Base-by-base conservation (phyloP, 192 early-diverging fungal species). In the Umbelopsis isabellina region DNA sequence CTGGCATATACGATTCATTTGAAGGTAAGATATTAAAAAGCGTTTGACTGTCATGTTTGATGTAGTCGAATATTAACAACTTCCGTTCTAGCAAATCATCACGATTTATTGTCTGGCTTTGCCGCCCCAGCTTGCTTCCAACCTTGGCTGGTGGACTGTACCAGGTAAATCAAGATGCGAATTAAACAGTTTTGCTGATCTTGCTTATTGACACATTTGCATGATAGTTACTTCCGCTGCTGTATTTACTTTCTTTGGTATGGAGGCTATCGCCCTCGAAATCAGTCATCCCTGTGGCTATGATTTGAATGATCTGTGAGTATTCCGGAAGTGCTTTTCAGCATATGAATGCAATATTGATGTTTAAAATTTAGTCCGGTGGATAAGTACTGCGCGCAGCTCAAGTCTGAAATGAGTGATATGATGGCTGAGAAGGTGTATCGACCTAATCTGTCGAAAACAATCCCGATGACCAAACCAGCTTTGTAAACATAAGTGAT, bases 1-100 rank as follows among this genome's bases (percentile, higher is more conserved):
- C 65, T 88, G 51, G 88, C 90, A 21, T 93, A 92, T 76, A 75
- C 76, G 15, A 84, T 90, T 71, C 91, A 91, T 67, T 78, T 93
- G 69, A 87, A 89, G 76, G 84, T 87, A 74, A 1, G 25, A 23
- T 8, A 25, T 3, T 35, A 2, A 1, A 37, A 12, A 8, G 12
- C 3, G 13, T 16, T 15, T 5, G 27, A 2, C 10, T 1, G 10
- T 41, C 6, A 41, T 41, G 0, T 9, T 10, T 41, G 37, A 41
- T 41, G 7, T 16, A 18, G 16, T 2, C 16, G 27, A 33, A 72
- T 27, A 21, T 75, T 41, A 27, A 16, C 44, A 64, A 41, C 51
- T 21, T 70, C 49, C 37, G 6, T 6, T 35, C 44, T 70, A 78
- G 48, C 80, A 82, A 69, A 78, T 82, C 20, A 74, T 82, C 0